Percentiles rank a stretch among this genome's conserved stretches.
Evolutionary conservation across 2,329 filamentous ascomycete genomes (phyloP).

Genomic region (Claviceps quebecensis): DNA sequence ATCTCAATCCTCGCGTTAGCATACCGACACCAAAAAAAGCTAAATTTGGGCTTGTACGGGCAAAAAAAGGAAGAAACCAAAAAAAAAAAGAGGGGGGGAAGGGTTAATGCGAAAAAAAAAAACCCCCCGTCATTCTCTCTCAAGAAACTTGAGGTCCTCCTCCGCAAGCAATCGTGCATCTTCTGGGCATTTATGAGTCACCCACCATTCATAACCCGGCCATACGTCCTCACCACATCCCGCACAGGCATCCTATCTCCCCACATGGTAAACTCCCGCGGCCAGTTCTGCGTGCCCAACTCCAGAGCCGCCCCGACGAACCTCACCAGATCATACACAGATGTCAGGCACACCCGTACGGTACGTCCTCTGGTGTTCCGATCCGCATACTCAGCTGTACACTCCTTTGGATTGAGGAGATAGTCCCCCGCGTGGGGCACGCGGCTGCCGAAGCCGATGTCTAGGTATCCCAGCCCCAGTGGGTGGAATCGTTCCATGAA

Average conservation of each 20-base stretch:
- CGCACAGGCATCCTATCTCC: conserved; percentile 51
- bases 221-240: conserved; percentile 39
- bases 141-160: no score
- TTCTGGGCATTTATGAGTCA: no score
- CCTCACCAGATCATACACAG: conserved; percentile 53
- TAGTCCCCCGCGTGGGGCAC: no score
- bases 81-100: neutral
- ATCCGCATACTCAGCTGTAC: conserved; percentile 46
- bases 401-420: conserved; percentile 10
- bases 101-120: no score
- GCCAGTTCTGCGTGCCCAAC: conserved; percentile 47
- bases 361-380: conserved; percentile 33
- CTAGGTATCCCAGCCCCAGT: conserved; percentile 45
- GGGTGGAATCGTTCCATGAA: conserved; percentile 65
- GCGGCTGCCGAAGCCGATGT: conserved; percentile 15
- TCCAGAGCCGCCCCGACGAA: conserved; percentile 59
- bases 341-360: conserved; percentile 52
- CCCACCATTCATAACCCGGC: conserved; percentile 29
- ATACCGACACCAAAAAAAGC: neutral
- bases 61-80: neutral
- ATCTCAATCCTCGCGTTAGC: conserved; percentile 9
- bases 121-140: no score
- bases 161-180: no score
- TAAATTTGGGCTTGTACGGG: no score
- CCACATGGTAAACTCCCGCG: conserved; percentile 51